Conservation (phyloP, 257 asterid species). For the Coffea canephora region DNA sequence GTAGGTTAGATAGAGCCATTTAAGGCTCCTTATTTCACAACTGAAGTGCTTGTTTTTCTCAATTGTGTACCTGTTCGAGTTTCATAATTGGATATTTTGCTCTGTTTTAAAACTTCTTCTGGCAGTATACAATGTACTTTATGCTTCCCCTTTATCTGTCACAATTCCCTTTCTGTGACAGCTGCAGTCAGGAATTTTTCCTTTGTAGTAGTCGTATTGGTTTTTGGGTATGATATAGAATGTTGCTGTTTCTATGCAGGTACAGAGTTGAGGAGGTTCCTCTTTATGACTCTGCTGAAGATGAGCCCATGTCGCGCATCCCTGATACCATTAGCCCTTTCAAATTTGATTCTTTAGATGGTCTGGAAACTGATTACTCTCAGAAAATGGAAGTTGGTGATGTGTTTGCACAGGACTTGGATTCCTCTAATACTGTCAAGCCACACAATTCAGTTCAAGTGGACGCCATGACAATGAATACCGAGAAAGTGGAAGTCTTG, state of each 20-base stretch:
- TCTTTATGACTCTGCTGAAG: conserved; percentile 95
- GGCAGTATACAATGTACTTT: neutral
- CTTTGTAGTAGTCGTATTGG: neutral
- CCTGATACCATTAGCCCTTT: conserved; percentile 30
- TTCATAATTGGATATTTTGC: neutral
- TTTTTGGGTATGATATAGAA: conserved; percentile 5
- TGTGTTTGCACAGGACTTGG: conserved; percentile 34
- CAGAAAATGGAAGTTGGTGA: conserved; percentile 24
- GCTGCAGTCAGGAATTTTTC: neutral
- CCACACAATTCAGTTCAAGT: conserved; percentile 26
- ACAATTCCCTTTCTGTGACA: neutral
- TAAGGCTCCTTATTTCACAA: neutral
- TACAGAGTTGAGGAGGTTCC: conserved; percentile 84
- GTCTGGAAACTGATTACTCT: conserved; percentile 28
- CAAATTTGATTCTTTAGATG: conserved; percentile 27
- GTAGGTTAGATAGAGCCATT: neutral
- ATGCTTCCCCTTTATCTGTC: neutral
- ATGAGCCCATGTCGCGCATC: conserved; percentile 53
- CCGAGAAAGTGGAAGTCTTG: conserved; percentile 35
- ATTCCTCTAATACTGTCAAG: conserved; percentile 21
- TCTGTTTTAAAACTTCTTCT: neutral
- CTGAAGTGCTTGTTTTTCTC: neutral
- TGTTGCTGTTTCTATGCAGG: conserved; percentile 44
- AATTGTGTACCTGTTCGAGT: neutral
- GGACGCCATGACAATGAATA: conserved; percentile 26